Percentiles rank a stretch among this genome's conserved stretches.
These are phyloP conservation scores for Plasmodium inui DNA, from an alignment of 169 alveolate genomes.

Conservation along the genomic window DNA sequence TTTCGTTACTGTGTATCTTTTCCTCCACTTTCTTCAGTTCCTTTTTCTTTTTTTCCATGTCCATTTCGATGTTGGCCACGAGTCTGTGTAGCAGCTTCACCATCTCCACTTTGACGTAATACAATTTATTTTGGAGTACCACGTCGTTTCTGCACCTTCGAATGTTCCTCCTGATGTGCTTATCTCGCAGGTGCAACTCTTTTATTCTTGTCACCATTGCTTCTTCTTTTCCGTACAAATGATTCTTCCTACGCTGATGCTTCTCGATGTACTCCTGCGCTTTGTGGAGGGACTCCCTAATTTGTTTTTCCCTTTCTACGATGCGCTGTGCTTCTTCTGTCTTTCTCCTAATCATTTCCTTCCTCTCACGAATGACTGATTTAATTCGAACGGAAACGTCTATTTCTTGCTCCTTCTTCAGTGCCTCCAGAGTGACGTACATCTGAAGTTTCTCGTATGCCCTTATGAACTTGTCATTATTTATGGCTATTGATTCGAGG, in stretches of 20 bases:
- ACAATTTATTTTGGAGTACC: slow-evolving; percentile 15
- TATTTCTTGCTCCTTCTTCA: slow-evolving; percentile 27
- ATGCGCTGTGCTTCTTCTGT: slow-evolving; percentile 16
- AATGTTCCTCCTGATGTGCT: background rate
- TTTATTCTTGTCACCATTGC: background rate
- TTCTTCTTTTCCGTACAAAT: background rate
- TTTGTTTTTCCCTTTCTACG: slow-evolving; percentile 23
- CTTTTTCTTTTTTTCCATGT: background rate
- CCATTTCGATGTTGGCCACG: background rate
- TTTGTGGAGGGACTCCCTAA: slow-evolving; percentile 17
- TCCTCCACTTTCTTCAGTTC: slow-evolving; percentile 4
- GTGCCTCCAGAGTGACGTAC: slow-evolving; percentile 4
- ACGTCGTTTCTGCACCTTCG: slow-evolving; percentile 9
- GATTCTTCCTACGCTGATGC: background rate
- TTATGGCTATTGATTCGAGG: background rate
- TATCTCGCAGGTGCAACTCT: background rate
- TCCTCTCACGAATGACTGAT: slow-evolving; percentile 14
- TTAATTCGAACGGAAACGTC: background rate
- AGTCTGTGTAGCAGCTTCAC: background rate
- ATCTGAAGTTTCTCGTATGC: background rate
- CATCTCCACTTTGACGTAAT: slow-evolving; percentile 1
- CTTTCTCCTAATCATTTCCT: background rate
- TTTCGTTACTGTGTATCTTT: slow-evolving; percentile 23
- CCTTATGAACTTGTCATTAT: background rate
- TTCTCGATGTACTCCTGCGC: background rate